A percentile compares a stretch with the other conserved stretches of the same genome.
Evolutionary conservation across 106 monocot species (phyloP).

Genomic region (Dioscorea zingiberensis): DNA sequence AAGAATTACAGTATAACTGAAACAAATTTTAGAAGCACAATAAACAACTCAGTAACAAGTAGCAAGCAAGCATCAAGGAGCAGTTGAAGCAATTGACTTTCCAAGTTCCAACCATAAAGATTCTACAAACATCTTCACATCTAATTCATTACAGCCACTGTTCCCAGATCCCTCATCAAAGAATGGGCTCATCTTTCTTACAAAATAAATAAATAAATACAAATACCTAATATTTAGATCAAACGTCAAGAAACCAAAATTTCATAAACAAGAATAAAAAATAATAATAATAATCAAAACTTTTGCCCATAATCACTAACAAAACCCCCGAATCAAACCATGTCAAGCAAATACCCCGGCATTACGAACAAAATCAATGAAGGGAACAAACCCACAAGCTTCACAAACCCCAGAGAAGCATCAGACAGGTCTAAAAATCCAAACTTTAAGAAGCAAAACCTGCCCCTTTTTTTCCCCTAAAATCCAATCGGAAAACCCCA

Average conservation of each 20-base stretch:
- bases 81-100: background rate
- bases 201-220: background rate
- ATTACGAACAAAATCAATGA: background rate
- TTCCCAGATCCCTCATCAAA: background rate
- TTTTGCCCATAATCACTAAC: background rate
- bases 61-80: background rate
- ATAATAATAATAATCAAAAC: background rate
- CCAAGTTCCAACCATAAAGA: no score
- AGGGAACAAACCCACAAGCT: background rate
- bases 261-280: background rate
- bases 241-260: background rate
- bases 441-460: background rate
- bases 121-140: no score
- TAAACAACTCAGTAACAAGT: background rate
- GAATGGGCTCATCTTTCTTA: background rate
- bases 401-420: no score
- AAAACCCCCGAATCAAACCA: background rate
- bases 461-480: background rate
- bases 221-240: background rate
- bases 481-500: background rate
- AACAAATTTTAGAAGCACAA: background rate
- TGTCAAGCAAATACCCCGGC: background rate
- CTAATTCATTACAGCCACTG: no score
- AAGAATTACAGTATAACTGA: background rate
- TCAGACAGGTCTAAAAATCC: slow-evolving; percentile 2